Evolutionary conservation across 2,329 filamentous ascomycete species (phyloP).

Genomic region (Phyllosticta citribraziliensis): DNA sequence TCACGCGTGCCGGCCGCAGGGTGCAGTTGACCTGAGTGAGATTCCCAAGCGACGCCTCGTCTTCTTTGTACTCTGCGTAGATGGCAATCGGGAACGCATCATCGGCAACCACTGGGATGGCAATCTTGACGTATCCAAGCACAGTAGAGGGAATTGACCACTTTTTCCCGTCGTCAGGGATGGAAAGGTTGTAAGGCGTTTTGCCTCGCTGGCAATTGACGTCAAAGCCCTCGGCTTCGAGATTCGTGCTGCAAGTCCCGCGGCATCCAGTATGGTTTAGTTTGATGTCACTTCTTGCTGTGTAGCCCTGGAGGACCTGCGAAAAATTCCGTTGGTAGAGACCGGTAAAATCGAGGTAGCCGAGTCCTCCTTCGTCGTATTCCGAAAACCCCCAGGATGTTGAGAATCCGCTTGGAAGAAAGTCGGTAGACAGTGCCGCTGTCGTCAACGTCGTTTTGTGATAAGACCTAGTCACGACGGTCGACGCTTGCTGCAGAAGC

Average conservation of each 20-base stretch:
- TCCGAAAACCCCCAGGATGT: background rate
- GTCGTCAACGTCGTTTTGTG: background rate
- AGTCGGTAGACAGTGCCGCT: background rate
- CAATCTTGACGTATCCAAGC: background rate
- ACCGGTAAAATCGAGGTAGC: background rate
- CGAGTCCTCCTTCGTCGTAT: background rate
- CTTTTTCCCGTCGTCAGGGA: background rate
- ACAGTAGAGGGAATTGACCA: background rate
- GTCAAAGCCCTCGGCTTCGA: background rate
- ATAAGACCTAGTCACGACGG: background rate
- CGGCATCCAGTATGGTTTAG: background rate
- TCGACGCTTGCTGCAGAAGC: background rate
- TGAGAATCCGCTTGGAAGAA: background rate
- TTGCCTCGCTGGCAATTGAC: background rate
- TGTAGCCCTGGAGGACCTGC: background rate
- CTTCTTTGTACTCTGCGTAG: conserved; percentile 9
- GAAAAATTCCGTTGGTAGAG: background rate
- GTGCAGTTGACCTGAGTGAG: conserved; percentile 13
- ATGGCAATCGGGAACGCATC: background rate
- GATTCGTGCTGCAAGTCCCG: background rate
- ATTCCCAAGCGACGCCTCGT: conserved; percentile 12
- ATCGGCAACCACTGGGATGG: background rate
- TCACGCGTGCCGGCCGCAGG: conserved; percentile 9
- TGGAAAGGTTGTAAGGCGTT: background rate
- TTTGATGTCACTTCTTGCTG: background rate